Base-by-base conservation (phyloP, 202 grass and related monocot species). In the Carex arenaria region DNA sequence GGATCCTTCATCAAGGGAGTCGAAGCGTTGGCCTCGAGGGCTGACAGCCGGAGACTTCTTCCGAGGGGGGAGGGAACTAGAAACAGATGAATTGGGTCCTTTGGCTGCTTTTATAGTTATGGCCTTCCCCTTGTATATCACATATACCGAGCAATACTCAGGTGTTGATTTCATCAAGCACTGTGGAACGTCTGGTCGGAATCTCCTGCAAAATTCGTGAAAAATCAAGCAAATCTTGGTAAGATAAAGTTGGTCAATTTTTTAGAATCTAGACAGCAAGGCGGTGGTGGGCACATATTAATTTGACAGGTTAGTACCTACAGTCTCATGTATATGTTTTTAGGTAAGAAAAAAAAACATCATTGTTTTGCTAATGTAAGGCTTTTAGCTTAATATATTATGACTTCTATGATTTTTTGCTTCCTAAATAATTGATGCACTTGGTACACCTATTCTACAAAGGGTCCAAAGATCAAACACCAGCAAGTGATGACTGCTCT, bases 141-240 rank as follows among this genome's bases (percentile, higher is more conserved):
- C 96, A 82, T 98, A 90, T 56, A 98, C 90, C 3, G 93, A 87
- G 83, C 93, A 95, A 76, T 92, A 95, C 22, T 98, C 93, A 7
- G 96, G 93, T 3, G 79, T 88, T 84, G 85, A 79, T 91, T 95
- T 98, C 82, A 91, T 95, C 86, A 98, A 85, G 79, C 87, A 90
- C 80, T 93, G 83, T 68, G 96, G 83, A 40, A 98, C 85, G 81
- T 98, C 93, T 18, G 89, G 91, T 83, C 91, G 89, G 79, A 98
- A 93, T 78, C 86, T 93, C 89, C 95, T 98, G 86, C 78, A 88
- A 2, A 56, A 56, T 3, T 57, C 28, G 17, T n/a, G 17, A n/a
- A 34, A 76, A 59, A 20, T 59, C 73, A 38, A 78, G 26, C 2
- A 54, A 81, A 78, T 60, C 38, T 34, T 57, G 73, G 53, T 18